phyloP scores from a whole-genome alignment of 805 yeast genomes.

The Cyberlindnera mrakii region DNA sequence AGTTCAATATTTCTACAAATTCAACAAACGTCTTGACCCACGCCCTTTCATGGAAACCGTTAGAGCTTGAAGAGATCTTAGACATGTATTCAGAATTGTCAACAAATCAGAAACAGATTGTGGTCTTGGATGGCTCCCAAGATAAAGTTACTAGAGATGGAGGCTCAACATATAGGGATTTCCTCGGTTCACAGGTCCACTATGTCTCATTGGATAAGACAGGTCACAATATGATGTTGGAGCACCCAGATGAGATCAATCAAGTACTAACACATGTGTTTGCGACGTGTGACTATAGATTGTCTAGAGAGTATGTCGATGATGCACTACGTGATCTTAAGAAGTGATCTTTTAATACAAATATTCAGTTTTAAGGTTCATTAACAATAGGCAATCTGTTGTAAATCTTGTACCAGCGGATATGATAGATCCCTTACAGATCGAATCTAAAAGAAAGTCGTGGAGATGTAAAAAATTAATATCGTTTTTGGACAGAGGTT shows the following conservation, averaged over 20 bases:
- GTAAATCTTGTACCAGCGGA: no score
- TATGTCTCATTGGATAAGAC: slow-evolving; percentile 14
- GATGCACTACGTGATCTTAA: neutral
- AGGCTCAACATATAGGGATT: slow-evolving; percentile 17
- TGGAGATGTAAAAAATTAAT: no score
- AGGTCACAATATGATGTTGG: slow-evolving; percentile 21
- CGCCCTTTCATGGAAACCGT: slow-evolving; percentile 14
- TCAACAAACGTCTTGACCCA: slow-evolving; percentile 18
- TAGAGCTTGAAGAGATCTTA: slow-evolving; percentile 12
- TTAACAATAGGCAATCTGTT: no score
- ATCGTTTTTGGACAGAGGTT: no score
- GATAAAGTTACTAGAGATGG: slow-evolving; percentile 21
- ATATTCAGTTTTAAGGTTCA: no score
- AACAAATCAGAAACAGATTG: slow-evolving; percentile 2
- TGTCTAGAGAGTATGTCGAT: neutral
- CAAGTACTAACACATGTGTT: slow-evolving; percentile 2
- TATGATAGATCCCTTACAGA: no score
- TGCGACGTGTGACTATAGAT: slow-evolving; percentile 2
- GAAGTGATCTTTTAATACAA: no score
- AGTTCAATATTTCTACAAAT: slow-evolving; percentile 20
- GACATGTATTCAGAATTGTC: slow-evolving; percentile 5
- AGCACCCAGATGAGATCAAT: slow-evolving; percentile 13
- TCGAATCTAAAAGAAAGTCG: no score
- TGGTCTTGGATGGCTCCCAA: slow-evolving; percentile 19
- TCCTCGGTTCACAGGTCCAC: slow-evolving; percentile 12